Evolutionary conservation across 1,284 basidiomycete genomes (phyloP).

Genomic region (Ustilago tritici): DNA sequence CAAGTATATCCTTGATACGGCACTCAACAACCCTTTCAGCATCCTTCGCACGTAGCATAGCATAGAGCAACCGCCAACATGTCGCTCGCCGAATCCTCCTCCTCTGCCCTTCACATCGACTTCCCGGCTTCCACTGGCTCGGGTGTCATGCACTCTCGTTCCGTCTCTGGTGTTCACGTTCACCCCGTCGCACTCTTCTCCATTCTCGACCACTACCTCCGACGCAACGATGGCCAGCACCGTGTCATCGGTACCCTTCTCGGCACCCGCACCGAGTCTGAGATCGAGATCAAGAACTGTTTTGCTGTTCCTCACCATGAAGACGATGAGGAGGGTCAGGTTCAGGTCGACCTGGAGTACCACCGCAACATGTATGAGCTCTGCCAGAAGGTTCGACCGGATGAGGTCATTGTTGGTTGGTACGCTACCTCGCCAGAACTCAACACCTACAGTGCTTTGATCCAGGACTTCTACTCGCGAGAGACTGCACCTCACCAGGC

Average conservation of each 20-base stretch:
- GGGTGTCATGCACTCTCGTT: constrained; percentile 66
- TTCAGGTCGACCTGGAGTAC: constrained; percentile 91
- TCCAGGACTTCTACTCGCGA: constrained; percentile 97
- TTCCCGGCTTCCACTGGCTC: constrained; percentile 64
- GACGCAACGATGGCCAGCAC: constrained; percentile 76
- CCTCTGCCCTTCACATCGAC: constrained; percentile 67
- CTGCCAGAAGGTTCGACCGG: constrained; percentile 83
- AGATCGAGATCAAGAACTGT: constrained; percentile 66
- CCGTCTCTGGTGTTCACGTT: constrained; percentile 65
- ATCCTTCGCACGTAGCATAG: neutral
- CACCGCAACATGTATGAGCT: constrained; percentile 93
- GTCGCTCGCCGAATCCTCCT: constrained; percentile 54
- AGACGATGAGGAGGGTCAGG: constrained; percentile 78
- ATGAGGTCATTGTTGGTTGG: constrained; percentile 91
- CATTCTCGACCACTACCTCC: constrained; percentile 96
- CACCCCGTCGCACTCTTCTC: constrained; percentile 79
- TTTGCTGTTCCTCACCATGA: constrained; percentile 73
- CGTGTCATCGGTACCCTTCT: constrained; percentile 97
- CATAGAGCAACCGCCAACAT: constrained; percentile 23
- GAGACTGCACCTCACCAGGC: constrained; percentile 90
- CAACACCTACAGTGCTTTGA: constrained; percentile 95
- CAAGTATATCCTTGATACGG: neutral
- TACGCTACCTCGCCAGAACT: constrained; percentile 76
- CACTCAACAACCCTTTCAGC: neutral
- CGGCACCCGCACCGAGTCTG: constrained; percentile 80